Evolutionary conservation across 495 filamentous ascomycete genomes (phyloP).

Genomic region (Jackrogersella multiformis): DNA sequence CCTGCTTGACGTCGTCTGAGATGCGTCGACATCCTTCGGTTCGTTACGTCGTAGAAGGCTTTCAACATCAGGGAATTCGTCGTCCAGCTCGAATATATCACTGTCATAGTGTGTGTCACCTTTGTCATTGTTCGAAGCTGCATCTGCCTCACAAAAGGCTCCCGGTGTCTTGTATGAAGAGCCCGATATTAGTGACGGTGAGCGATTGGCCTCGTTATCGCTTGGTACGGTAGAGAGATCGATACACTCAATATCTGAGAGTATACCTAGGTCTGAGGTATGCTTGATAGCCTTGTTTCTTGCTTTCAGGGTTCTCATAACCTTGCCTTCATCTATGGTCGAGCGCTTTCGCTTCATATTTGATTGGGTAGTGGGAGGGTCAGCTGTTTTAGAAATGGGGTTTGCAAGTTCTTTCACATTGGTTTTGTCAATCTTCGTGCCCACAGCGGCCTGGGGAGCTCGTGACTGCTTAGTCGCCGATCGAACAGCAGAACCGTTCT

Average conservation of each 20-base stretch:
- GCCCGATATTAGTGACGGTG: background rate
- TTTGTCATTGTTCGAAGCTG: background rate
- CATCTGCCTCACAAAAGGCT: background rate
- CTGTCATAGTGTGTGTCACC: conserved; percentile 11
- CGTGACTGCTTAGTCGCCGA: background rate
- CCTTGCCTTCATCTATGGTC: background rate
- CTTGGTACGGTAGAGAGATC: conserved; percentile 42
- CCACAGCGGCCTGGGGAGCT: background rate
- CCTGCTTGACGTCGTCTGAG: conserved; percentile 44
- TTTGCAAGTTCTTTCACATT: background rate
- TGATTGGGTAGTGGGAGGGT: background rate
- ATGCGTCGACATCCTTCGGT: conserved; percentile 42
- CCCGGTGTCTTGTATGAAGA: background rate
- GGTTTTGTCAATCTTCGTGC: background rate
- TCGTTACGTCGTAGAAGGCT: conserved; percentile 20
- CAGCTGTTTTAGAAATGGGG: background rate
- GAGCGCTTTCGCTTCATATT: conserved; percentile 33
- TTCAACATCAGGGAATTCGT: conserved; percentile 42
- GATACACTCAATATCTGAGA: conserved; percentile 50
- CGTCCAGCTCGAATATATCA: conserved; percentile 26
- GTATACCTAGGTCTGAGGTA: conserved; percentile 10
- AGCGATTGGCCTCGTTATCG: conserved; percentile 23
- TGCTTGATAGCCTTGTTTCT: background rate
- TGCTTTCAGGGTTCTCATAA: background rate
- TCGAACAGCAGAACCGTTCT: background rate